Conservation (phyloP, 129 eudicot genomes). For the Oenanthe sinensis region DNA sequence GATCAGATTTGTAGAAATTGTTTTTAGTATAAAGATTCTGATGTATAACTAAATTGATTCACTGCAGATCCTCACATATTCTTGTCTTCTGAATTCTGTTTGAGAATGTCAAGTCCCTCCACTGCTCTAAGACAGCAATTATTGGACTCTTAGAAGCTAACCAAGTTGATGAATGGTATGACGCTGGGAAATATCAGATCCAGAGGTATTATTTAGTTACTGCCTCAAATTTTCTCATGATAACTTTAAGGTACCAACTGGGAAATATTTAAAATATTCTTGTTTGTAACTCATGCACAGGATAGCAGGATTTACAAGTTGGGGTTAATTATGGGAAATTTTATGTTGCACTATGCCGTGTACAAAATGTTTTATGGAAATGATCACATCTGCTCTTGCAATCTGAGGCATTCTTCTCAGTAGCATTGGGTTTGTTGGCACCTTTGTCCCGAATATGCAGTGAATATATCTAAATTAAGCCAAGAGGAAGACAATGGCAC, state of each 20-base stretch:
- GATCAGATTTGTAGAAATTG: no score
- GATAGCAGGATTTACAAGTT: neutral
- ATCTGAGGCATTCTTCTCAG: neutral
- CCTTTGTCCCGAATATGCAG: neutral
- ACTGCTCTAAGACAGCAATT: conserved; percentile 10
- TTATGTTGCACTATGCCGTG: neutral
- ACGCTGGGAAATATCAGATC: conserved; percentile 4
- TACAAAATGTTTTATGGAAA: neutral
- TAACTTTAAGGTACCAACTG: neutral
- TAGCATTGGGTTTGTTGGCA: conserved; percentile 11
- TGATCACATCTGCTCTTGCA: conserved; percentile 9
- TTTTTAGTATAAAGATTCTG: neutral
- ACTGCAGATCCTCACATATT: conserved; percentile 12
- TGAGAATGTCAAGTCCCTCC: conserved; percentile 16
- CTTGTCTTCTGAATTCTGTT: conserved; percentile 19
- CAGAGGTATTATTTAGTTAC: neutral
- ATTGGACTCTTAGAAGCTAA: conserved; percentile 13
- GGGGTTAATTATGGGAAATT: conserved; percentile 4
- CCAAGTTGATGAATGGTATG: conserved; percentile 8
- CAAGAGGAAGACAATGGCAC: neutral
- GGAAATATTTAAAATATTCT: neutral
- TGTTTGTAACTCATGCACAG: neutral
- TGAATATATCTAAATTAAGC: neutral
- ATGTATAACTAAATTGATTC: neutral
- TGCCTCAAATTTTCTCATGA: neutral